Conservation (phyloP, 129 eudicot genomes). For the Scalesia atractyloides region DNA sequence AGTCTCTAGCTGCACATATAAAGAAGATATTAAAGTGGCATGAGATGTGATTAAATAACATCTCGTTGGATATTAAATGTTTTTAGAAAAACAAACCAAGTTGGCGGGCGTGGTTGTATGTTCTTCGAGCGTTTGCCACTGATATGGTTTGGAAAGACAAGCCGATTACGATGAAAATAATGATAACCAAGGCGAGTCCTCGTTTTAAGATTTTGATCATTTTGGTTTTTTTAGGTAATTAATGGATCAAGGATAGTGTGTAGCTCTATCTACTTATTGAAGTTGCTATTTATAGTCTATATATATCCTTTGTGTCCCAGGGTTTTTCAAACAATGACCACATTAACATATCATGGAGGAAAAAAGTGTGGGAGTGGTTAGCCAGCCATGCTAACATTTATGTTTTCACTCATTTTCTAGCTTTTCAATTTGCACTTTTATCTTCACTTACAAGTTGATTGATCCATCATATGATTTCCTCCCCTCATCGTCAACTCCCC, state of each 20-base stretch:
- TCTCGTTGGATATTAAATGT: neutral
- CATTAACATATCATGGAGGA: neutral
- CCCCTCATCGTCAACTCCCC: no score
- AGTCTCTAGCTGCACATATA: constrained; percentile 21
- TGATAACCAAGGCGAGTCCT: constrained; percentile 24
- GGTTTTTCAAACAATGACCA: neutral
- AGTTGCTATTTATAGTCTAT: constrained; percentile 16
- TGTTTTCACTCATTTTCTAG: constrained; percentile 9
- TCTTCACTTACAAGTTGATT: constrained; percentile 11
- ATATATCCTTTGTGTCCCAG: neutral
- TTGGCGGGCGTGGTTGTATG: constrained; percentile 20
- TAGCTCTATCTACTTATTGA: neutral
- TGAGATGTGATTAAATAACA: neutral
- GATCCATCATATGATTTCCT: neutral
- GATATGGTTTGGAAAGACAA: constrained; percentile 8
- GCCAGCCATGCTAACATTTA: neutral
- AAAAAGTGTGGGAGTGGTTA: constrained; percentile 16
- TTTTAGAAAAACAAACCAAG: constrained; percentile 29
- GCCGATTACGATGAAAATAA: constrained; percentile 12
- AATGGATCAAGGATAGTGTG: neutral
- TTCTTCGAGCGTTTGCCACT: constrained; percentile 12
- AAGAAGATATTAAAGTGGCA: neutral
- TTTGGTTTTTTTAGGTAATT: neutral
- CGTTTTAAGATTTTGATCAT: constrained; percentile 20
- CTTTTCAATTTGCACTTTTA: neutral